Base-by-base conservation (phyloP, 192 early-diverging fungal species). In the Podila epicladia region DNA sequence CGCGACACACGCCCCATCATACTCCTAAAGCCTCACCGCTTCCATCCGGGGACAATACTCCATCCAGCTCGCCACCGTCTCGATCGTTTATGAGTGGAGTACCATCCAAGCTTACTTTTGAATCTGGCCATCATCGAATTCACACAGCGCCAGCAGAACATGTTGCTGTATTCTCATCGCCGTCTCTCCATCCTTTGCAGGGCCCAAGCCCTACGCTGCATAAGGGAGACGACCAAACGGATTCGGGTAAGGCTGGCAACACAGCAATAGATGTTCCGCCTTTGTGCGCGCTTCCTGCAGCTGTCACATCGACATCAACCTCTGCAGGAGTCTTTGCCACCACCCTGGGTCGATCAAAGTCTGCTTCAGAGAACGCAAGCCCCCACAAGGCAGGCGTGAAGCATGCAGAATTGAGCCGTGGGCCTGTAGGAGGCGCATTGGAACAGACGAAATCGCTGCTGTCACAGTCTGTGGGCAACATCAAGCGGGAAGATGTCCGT, bases 361-460 rank as follows among this genome's bases (percentile, higher is more conserved):
- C 77, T 2, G 67, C 77, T 9, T 80, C 77, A 0, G 77, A 80
- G 12, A 62, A 80, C 41, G 17, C 71, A 3, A 65, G 62, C 2
- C 5, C 77, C 4, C 51, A 69, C 9, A 73, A 67, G 41, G 15
- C 66, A 17, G 67, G 67, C 26, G 67, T 69, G 9, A 80, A 80
- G 50, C 77, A 80, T 62, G 77, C 71, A 2, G 77, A 80, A 28
- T 33, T 73, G 38, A 80, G 77, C 38, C 71, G 71, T 9, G 77
- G 77, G 17, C 65, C 71, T 19, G 20, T 73, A 2, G 77, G 77
- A 0, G 67, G 77, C 15, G 77, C 77, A 20, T 41, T 80, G 33
- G 77, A 80, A 31, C 77, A 80, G 63, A 80, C 77, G 33, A 80
- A 80, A 22, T 80, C 77, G 22, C 55, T 80, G 22, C 49, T 80